These are phyloP conservation scores for Themeda triandra DNA, from an alignment of 176 grass and related monocot genomes.

Conservation along the genomic window DNA sequence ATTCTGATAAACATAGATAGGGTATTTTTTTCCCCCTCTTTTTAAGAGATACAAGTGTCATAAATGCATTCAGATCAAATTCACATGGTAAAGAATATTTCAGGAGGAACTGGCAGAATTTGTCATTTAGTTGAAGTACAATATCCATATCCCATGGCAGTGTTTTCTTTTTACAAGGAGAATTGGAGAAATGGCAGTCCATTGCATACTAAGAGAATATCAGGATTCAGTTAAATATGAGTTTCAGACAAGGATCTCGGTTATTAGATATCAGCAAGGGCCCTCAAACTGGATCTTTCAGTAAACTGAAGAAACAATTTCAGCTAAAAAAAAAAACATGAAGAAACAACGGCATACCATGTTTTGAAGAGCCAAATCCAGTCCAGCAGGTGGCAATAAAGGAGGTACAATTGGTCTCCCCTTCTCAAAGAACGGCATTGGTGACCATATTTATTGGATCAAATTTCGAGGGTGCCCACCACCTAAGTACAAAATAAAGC, in stretches of 20 bases:
- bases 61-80: neutral
- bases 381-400: slow-evolving; percentile 54
- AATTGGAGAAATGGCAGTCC: too few species aligned
- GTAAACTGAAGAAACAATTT: neutral
- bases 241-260: too few species aligned
- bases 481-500: slow-evolving; percentile 36
- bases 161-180: too few species aligned
- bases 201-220: too few species aligned
- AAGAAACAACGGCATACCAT: slow-evolving; percentile 47
- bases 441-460: slow-evolving; percentile 58
- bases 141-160: neutral
- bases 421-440: slow-evolving; percentile 88
- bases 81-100: neutral
- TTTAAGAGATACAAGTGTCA: neutral
- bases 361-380: slow-evolving; percentile 75
- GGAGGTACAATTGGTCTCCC: slow-evolving; percentile 63
- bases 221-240: too few species aligned
- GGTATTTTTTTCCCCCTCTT: slow-evolving; percentile 22
- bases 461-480: slow-evolving; percentile 90
- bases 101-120: neutral
- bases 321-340: neutral
- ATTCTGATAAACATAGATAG: neutral
- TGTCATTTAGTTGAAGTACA: neutral
- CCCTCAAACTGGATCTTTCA: neutral
- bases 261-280: neutral